A percentile compares a stretch with the other conserved stretches of the same genome.
Evolutionary conservation across 495 filamentous ascomycete species (phyloP).

Genomic region (Neurospora sp.): DNA sequence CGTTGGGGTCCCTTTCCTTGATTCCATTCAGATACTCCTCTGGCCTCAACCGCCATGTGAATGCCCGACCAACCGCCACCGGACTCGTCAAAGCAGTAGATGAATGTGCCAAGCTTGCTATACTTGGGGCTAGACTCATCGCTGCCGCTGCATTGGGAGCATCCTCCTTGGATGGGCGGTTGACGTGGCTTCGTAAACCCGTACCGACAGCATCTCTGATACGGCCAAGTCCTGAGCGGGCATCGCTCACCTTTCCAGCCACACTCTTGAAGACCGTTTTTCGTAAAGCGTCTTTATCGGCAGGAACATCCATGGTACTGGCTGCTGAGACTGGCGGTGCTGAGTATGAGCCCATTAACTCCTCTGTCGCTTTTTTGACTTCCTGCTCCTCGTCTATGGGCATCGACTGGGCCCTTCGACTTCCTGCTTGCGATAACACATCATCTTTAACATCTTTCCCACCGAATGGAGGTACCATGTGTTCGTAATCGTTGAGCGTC

Average conservation of each 20-base stretch:
- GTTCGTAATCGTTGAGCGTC: slow-evolving; percentile 37
- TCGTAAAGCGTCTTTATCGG: slow-evolving; percentile 57
- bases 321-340: slow-evolving; percentile 27
- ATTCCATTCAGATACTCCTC: slow-evolving; percentile 39
- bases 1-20: slow-evolving; percentile 20
- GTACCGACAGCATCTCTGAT: slow-evolving; percentile 76
- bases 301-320: slow-evolving; percentile 23
- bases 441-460: slow-evolving; percentile 40
- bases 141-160: slow-evolving; percentile 17
- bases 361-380: slow-evolving; percentile 27
- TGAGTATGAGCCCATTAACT: slow-evolving; percentile 24
- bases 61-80: slow-evolving; percentile 30
- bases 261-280: slow-evolving; percentile 69
- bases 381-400: slow-evolving; percentile 39
- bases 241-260: slow-evolving; percentile 70
- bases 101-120: slow-evolving; percentile 27
- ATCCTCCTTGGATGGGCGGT: slow-evolving; percentile 38
- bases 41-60: slow-evolving; percentile 47
- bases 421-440: slow-evolving; percentile 25
- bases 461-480: slow-evolving; percentile 50
- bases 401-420: slow-evolving; percentile 38
- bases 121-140: slow-evolving; percentile 18
- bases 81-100: slow-evolving; percentile 27
- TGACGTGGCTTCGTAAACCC: slow-evolving; percentile 37
- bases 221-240: slow-evolving; percentile 68